phyloP scores from a whole-genome alignment of 805 yeast genomes.

The Monosporozyma solicola region DNA sequence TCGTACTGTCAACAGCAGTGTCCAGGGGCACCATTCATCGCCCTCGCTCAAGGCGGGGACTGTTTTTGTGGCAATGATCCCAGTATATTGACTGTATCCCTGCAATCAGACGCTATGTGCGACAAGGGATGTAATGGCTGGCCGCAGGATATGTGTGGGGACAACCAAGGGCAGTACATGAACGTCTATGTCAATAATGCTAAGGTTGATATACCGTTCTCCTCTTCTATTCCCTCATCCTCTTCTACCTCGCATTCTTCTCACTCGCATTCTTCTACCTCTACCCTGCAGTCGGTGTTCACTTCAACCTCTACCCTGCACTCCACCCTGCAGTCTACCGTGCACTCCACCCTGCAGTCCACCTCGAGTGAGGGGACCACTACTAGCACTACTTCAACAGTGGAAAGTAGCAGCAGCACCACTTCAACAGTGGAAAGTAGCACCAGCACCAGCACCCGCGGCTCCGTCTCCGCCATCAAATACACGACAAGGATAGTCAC shows the following conservation, averaged over 20 bases:
- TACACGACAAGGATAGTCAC: conserved; percentile 20
- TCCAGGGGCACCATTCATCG: conserved; percentile 40
- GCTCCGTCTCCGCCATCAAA: conserved; percentile 10
- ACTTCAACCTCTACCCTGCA: no score
- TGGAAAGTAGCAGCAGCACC: no score
- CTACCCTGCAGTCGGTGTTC: no score
- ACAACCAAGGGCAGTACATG: conserved; percentile 34
- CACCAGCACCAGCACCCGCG: no score
- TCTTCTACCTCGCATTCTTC: not conserved
- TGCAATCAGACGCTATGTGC: conserved; percentile 39
- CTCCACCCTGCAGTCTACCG: no score
- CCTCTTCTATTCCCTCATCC: not conserved
- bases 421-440: no score
- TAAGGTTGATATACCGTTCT: conserved; percentile 2
- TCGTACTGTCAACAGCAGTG: conserved; percentile 50
- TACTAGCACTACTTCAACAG: no score
- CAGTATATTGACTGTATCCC: conserved; percentile 28
- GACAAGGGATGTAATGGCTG: conserved; percentile 50
- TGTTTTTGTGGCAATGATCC: conserved; percentile 60
- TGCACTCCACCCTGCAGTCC: no score
- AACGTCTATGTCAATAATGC: conserved; percentile 35
- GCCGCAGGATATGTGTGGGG: conserved; percentile 56
- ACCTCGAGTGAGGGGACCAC: no score
- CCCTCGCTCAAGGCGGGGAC: conserved; percentile 41
- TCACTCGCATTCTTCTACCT: no score